phyloP scores from a whole-genome alignment of 768 basidiomycete species.

The Panus rudis region DNA sequence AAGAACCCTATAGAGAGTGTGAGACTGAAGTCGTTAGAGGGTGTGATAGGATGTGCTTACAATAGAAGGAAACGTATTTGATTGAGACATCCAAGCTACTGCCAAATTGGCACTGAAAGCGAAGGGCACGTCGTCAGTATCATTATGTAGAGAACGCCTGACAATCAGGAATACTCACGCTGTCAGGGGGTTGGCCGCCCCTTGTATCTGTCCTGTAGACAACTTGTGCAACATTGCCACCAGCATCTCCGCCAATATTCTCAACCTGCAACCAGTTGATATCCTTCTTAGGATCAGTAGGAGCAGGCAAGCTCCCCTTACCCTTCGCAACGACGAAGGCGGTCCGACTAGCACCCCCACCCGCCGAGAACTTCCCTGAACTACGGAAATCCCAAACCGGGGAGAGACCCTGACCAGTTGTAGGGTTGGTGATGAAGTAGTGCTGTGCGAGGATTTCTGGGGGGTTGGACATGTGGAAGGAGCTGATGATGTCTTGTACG shows the following conservation, averaged over 20 bases:
- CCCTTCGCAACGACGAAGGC: constrained; percentile 22
- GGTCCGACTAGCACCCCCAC: constrained; percentile 7
- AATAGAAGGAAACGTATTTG: constrained; percentile 21
- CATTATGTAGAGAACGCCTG: not conserved
- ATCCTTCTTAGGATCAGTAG: constrained; percentile 18
- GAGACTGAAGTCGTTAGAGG: not conserved
- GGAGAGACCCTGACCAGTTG: constrained; percentile 20
- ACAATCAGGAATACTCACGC: constrained; percentile 11
- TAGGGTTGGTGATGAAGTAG: constrained; percentile 30
- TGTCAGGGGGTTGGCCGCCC: constrained; percentile 28
- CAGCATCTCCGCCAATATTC: constrained; percentile 16
- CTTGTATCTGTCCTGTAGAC: constrained; percentile 24
- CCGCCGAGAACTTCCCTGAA: constrained; percentile 14
- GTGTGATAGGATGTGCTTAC: not conserved
- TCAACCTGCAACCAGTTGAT: constrained; percentile 32
- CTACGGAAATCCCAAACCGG: constrained; percentile 30
- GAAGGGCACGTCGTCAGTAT: not conserved
- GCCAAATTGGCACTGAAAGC: constrained; percentile 15
- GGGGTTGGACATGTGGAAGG: constrained; percentile 13
- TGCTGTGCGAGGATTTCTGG: constrained; percentile 26
- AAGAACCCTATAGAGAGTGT: constrained; percentile 5
- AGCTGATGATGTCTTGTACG: constrained; percentile 17
- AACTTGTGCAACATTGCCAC: constrained; percentile 17
- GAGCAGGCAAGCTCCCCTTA: constrained; percentile 21
- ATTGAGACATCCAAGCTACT: constrained; percentile 18